Conservation (phyloP, 1,139 yeast genomes). For the Martiniozyma asiatica region DNA sequence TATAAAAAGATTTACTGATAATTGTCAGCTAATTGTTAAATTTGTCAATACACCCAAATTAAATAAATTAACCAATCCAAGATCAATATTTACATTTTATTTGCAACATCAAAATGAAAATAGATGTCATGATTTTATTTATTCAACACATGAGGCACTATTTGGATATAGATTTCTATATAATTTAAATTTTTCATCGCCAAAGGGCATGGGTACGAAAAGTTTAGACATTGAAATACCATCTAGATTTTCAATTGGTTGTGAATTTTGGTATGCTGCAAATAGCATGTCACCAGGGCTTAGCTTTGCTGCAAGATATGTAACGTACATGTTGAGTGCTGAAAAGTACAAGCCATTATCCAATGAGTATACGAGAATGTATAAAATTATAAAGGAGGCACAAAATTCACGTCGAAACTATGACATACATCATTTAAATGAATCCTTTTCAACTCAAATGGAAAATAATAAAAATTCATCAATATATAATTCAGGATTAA, state of each 20-base stretch:
- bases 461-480: no score
- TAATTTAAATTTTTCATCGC: slow-evolving; percentile 35
- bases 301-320: slow-evolving; percentile 73
- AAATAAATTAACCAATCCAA: slow-evolving; percentile 14
- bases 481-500: neutral
- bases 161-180: slow-evolving; percentile 73
- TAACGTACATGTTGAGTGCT: slow-evolving; percentile 39
- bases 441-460: slow-evolving; percentile 28
- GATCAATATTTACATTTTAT: slow-evolving; percentile 53
- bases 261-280: slow-evolving; percentile 86
- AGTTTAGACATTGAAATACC: slow-evolving; percentile 12
- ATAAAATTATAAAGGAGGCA: neutral
- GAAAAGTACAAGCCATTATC: neutral
- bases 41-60: slow-evolving; percentile 55
- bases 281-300: slow-evolving; percentile 74
- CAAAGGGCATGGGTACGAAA: slow-evolving; percentile 4
- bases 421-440: slow-evolving; percentile 4
- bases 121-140: slow-evolving; percentile 64
- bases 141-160: slow-evolving; percentile 83
- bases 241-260: slow-evolving; percentile 46
- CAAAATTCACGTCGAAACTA: slow-evolving; percentile 2
- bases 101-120: slow-evolving; percentile 58
- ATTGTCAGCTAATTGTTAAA: slow-evolving; percentile 57
- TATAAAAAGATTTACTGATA: slow-evolving; percentile 48
- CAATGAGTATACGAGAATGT: neutral